These are phyloP conservation scores for Stemphylium vesicarium DNA, from an alignment of 2,329 filamentous ascomycete species.

Conservation along the genomic window DNA sequence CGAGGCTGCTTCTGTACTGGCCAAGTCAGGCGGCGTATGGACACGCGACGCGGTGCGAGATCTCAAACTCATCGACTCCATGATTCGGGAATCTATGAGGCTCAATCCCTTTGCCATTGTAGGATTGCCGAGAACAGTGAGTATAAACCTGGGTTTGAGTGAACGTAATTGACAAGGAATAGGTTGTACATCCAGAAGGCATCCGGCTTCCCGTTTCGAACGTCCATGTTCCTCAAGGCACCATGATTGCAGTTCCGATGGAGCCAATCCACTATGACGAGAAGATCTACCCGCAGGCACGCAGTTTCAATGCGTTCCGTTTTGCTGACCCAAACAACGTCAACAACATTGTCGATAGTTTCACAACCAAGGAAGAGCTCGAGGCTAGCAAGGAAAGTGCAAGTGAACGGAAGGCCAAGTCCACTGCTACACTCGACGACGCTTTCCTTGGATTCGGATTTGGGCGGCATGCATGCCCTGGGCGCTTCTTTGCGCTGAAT, in stretches of 20 bases:
- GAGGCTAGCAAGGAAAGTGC: constrained; percentile 9
- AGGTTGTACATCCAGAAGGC: constrained; percentile 21
- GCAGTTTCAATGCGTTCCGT: constrained; percentile 23
- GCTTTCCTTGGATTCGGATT: constrained; percentile 25
- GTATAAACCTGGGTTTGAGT: not conserved
- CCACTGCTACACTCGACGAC: constrained; percentile 23
- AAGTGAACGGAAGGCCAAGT: constrained; percentile 16
- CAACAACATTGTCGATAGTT: constrained; percentile 20
- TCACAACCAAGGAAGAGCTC: constrained; percentile 18
- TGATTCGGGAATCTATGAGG: constrained; percentile 24
- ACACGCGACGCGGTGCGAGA: constrained; percentile 18
- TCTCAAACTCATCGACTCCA: constrained; percentile 20
- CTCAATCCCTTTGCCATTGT: constrained; percentile 21
- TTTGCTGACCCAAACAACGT: constrained; percentile 17
- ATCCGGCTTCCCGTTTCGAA: constrained; percentile 12
- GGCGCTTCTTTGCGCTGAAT: constrained; percentile 24
- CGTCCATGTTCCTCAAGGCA: constrained; percentile 17
- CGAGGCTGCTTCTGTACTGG: constrained; percentile 15
- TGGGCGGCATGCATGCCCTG: constrained; percentile 21
- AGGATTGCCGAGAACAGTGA: constrained; percentile 20
- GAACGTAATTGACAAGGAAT: not conserved
- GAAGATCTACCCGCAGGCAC: constrained; percentile 19
- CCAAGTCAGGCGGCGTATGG: constrained; percentile 15
- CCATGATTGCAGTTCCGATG: constrained; percentile 21
- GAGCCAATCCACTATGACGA: constrained; percentile 21